Base-by-base conservation (phyloP, 345 rosid species). In the Citrus unshiu region DNA sequence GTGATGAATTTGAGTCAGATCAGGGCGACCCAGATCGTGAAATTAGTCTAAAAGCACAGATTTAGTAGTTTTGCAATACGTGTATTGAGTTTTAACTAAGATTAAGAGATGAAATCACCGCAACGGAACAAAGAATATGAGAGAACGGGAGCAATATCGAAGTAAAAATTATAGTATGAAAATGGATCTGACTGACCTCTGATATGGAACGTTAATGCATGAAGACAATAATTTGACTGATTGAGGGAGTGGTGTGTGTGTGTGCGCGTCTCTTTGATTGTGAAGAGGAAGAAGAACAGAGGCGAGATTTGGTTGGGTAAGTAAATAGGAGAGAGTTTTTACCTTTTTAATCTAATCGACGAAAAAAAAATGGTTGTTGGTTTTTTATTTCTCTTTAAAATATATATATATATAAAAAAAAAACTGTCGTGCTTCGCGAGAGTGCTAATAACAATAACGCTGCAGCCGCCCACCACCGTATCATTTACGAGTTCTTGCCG, bases 1-100 rank as follows among this genome's bases (percentile, higher is more conserved):
- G 21, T 83, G 43, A 29, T 29, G 25, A 67, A 77, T 63, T 54
- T 37, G 75, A 35, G 72, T 58, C 91, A 71, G 95, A 91, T 90
- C 95, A 82, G 85, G 82, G 75, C 29, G 59, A 86, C 80, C 88
- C 84, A 81, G 78, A 85, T 83, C 78, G 72, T 51, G 59, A 84
- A 83, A 83, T 21, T 22, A 84, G 71, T 46, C 40, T 40, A 32
- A 10, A 40, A 69, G 40, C 46, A 65, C 72, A 78, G 9, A 68
- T 21, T 49, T 68, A 70, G 54, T 22, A 9, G 34, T 49, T 24
- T 60, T 54, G 54, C 27, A 24, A 70, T 7, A 5, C 54, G 61
- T 57, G 54, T 35, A 58, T 10, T 64, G 69, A 40, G 68, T 54
- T 62, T 59, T 46, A 51, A 30, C 58, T 5, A 62, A n/a, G 67